These are phyloP conservation scores for Theobroma grandiflorum DNA, from an alignment of 441 rosid species.

Conservation along the genomic window DNA sequence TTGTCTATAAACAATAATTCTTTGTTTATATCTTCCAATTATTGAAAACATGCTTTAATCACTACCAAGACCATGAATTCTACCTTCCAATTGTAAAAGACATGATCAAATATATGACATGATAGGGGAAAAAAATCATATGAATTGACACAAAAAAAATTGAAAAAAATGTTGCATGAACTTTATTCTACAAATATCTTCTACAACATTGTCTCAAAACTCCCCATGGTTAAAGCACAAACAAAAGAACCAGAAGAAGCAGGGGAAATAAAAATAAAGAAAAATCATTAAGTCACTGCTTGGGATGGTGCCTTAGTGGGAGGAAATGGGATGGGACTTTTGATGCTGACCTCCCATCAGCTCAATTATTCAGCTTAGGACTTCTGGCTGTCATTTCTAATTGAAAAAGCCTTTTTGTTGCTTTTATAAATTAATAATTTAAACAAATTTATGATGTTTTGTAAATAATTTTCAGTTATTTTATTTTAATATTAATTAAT, in stretches of 20 bases:
- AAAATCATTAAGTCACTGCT: neutral
- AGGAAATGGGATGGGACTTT: slow-evolving; percentile 25
- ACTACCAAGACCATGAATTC: too few species aligned
- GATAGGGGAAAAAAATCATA: neutral
- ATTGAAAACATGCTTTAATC: too few species aligned
- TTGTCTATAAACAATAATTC: too few species aligned
- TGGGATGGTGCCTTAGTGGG: slow-evolving; percentile 29
- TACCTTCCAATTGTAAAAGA: neutral
- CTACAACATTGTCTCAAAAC: too few species aligned
- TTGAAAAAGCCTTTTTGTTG: neutral
- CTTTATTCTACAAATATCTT: too few species aligned
- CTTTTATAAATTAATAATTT: neutral
- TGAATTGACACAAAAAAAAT: neutral
- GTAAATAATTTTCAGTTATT: too few species aligned
- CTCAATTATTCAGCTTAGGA: slow-evolving; percentile 26
- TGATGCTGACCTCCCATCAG: slow-evolving; percentile 36
- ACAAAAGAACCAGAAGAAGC: neutral
- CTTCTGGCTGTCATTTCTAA: slow-evolving; percentile 12
- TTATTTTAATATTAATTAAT: too few species aligned
- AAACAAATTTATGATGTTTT: too few species aligned
- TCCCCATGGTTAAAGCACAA: too few species aligned
- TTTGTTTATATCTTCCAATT: too few species aligned
- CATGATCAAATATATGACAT: neutral
- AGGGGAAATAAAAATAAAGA: neutral
- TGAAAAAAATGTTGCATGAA: too few species aligned